A percentile compares a stretch with the other conserved stretches of the same genome.
phyloP scores from a whole-genome alignment of 2,329 filamentous ascomycete genomes.

The Fusarium neocosmosporiellum region DNA sequence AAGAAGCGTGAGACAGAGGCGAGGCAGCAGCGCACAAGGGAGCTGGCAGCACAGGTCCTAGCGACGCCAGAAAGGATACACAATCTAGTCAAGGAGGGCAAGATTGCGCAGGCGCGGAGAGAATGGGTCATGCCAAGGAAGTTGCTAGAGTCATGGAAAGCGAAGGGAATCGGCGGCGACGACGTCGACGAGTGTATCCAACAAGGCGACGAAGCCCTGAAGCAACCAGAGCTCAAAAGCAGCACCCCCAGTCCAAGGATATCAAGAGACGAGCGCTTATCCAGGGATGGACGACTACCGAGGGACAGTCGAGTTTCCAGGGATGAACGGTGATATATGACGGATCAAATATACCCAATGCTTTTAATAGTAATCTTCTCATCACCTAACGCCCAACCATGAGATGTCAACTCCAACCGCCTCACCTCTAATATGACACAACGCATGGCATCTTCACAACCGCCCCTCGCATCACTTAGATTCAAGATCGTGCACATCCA shows the following conservation, averaged over 20 bases:
- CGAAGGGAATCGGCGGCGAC: conserved; percentile 63
- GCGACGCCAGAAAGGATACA: conserved; percentile 70
- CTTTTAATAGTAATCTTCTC: conserved; percentile 7
- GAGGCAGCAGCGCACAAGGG: conserved; percentile 56
- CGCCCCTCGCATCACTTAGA: not conserved
- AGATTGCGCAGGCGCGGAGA: conserved; percentile 67
- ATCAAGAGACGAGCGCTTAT: conserved; percentile 31
- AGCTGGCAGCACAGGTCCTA: conserved; percentile 72
- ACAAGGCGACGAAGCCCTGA: conserved; percentile 64
- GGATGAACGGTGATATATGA: conserved; percentile 23
- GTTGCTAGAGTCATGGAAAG: conserved; percentile 65
- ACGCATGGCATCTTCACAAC: not conserved
- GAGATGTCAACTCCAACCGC: conserved; percentile 6
- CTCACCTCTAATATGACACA: not conserved
- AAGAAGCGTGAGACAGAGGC: conserved; percentile 49
- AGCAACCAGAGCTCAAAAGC: conserved; percentile 28
- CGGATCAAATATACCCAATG: conserved; percentile 38
- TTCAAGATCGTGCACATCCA: conserved; percentile 60
- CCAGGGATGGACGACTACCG: conserved; percentile 33
- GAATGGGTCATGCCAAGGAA: conserved; percentile 66
- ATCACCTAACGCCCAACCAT: not conserved
- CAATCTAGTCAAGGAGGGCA: conserved; percentile 68
- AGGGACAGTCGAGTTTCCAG: conserved; percentile 26
- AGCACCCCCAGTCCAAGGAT: conserved; percentile 33
- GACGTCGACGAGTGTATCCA: conserved; percentile 66